These are phyloP conservation scores for Naegleria fowleri DNA, from an alignment of 208 protist species.

Conservation along the genomic window DNA sequence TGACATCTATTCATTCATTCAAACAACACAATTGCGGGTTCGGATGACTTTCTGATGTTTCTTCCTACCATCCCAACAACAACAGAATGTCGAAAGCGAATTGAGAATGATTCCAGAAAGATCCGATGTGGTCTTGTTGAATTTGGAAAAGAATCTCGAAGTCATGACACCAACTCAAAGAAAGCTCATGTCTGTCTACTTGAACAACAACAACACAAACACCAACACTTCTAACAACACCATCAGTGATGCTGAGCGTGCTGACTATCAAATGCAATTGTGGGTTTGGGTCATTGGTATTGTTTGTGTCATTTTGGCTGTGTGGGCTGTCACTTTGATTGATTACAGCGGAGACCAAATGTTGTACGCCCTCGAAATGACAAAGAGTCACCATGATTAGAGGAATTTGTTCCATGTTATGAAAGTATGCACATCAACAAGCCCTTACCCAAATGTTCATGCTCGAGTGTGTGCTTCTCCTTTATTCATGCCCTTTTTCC, in stretches of 20 bases:
- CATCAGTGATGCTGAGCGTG: not conserved
- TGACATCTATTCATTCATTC: too few species aligned
- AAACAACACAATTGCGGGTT: too few species aligned
- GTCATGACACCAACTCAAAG: not conserved
- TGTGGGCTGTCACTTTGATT: not conserved
- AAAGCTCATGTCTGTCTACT: not conserved
- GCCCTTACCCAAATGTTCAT: too few species aligned
- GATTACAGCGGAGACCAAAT: conserved; percentile 1
- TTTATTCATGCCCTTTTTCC: too few species aligned
- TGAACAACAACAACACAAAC: not conserved
- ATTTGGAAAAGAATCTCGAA: not conserved
- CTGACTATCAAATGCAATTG: conserved; percentile 9
- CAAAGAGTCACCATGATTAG: not conserved
- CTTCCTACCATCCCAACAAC: not conserved
- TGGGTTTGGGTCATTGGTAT: not conserved
- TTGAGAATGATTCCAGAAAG: not conserved
- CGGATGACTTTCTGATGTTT: too few species aligned
- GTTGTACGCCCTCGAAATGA: not conserved
- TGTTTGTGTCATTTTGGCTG: conserved; percentile 5
- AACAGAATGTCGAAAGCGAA: not conserved
- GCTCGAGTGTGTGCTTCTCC: too few species aligned
- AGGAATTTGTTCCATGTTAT: not conserved
- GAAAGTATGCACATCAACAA: not conserved
- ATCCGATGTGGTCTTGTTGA: not conserved
- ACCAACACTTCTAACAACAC: not conserved